phyloP scores from a whole-genome alignment of 2,329 filamentous ascomycete species.

The Ascochyta rabiei region DNA sequence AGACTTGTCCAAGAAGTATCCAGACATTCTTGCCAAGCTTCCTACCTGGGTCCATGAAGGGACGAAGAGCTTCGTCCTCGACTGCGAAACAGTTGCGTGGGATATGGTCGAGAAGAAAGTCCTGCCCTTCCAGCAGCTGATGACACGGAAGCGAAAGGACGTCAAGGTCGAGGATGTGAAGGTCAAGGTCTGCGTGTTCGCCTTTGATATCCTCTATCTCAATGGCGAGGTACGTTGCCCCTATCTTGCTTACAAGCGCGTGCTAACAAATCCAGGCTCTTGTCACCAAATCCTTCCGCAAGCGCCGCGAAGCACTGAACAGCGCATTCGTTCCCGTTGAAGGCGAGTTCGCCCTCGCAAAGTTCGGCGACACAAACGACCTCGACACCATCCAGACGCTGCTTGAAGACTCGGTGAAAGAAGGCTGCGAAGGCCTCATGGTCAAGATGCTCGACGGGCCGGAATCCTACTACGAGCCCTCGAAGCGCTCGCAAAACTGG shows the following conservation, averaged over 20 bases:
- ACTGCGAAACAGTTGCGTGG: constrained; percentile 98
- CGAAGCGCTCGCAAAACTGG: constrained; percentile 96
- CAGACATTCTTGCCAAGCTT: constrained; percentile 88
- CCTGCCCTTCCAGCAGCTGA: constrained; percentile 94
- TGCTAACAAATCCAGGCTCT: constrained; percentile 60
- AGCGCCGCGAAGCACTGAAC: constrained; percentile 78
- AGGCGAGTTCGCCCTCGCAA: constrained; percentile 91
- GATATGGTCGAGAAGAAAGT: constrained; percentile 95
- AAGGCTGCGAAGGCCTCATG: constrained; percentile 96
- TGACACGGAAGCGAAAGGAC: constrained; percentile 97
- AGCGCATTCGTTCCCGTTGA: constrained; percentile 77
- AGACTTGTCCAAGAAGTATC: constrained; percentile 96
- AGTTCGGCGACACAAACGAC: constrained; percentile 83
- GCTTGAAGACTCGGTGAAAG: constrained; percentile 92
- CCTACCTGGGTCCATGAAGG: constrained; percentile 86
- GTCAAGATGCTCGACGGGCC: constrained; percentile 97
- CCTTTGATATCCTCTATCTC: constrained; percentile 91
- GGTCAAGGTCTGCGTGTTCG: constrained; percentile 95
- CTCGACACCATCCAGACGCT: constrained; percentile 92
- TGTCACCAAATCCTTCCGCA: constrained; percentile 84
- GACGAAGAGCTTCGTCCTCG: constrained; percentile 95
- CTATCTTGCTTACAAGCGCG: neutral
- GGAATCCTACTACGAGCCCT: constrained; percentile 94
- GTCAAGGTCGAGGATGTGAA: constrained; percentile 95
- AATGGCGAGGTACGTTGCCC: constrained; percentile 73